Evolutionary conservation across 2,329 filamentous ascomycete species (phyloP).

Genomic region (Leptographium wingfieldii): DNA sequence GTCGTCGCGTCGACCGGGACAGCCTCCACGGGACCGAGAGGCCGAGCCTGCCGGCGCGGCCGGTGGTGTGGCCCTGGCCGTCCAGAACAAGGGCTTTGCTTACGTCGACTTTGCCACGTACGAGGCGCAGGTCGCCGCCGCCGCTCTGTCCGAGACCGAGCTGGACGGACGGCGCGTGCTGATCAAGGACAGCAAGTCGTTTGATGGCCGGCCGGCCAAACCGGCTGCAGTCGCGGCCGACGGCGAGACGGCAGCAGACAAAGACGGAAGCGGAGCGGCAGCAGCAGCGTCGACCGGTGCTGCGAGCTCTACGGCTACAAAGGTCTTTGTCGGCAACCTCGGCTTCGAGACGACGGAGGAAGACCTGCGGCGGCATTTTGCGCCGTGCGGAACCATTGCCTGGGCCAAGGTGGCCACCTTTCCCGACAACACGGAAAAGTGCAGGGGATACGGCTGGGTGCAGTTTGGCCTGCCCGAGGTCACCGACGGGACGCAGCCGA

Average conservation of each 20-base stretch:
- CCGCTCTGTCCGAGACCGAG: slow-evolving; percentile 76
- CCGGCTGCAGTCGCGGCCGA: slow-evolving; percentile 20
- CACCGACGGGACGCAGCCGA: background rate
- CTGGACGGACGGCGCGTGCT: slow-evolving; percentile 66
- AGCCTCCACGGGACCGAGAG: background rate
- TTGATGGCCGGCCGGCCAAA: slow-evolving; percentile 63
- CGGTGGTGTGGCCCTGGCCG: slow-evolving; percentile 17
- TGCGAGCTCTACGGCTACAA: slow-evolving; percentile 45
- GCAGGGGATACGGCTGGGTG: slow-evolving; percentile 95
- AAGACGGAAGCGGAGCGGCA: slow-evolving; percentile 13
- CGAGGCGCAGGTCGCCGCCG: slow-evolving; percentile 58
- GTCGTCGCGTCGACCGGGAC: background rate
- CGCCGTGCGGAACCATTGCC: slow-evolving; percentile 69
- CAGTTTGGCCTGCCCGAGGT: slow-evolving; percentile 49
- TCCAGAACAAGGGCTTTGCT: slow-evolving; percentile 76
- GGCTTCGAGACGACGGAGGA: slow-evolving; percentile 73
- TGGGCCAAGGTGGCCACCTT: slow-evolving; percentile 88
- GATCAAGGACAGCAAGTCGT: slow-evolving; percentile 87
- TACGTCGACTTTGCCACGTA: slow-evolving; percentile 82
- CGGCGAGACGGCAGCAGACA: slow-evolving; percentile 10
- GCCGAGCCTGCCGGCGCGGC: slow-evolving; percentile 7
- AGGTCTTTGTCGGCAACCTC: slow-evolving; percentile 86
- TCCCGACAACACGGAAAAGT: slow-evolving; percentile 81
- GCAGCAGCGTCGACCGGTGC: slow-evolving; percentile 19
- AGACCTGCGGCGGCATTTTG: slow-evolving; percentile 67